phyloP scores from a whole-genome alignment of 2,329 filamentous ascomycete species.

The Xylaria hypoxylon region DNA sequence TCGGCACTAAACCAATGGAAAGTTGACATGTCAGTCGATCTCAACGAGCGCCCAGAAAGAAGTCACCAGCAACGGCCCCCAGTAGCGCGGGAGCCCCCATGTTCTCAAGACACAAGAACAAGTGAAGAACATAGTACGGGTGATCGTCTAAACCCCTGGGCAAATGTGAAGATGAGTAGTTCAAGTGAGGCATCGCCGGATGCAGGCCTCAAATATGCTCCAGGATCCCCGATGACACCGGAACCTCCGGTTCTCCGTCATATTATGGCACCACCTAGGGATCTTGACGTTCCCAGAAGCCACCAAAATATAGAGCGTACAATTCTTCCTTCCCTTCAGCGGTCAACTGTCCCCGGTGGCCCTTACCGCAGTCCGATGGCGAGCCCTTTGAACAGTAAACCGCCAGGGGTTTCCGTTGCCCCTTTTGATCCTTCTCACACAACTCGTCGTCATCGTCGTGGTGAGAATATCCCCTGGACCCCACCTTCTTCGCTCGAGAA shows the following conservation, averaged over 20 bases:
- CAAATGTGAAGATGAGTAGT: slow-evolving; percentile 55
- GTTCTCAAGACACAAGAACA: neutral
- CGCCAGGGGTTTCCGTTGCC: slow-evolving; percentile 8
- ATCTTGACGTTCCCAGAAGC: slow-evolving; percentile 46
- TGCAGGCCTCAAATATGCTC: neutral
- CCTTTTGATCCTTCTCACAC: slow-evolving; percentile 17
- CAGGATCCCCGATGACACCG: slow-evolving; percentile 36
- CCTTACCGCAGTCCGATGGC: slow-evolving; percentile 46
- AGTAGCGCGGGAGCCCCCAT: neutral
- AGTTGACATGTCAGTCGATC: slow-evolving; percentile 44
- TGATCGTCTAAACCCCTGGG: slow-evolving; percentile 54
- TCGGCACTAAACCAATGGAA: slow-evolving; percentile 21
- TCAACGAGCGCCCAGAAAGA: slow-evolving; percentile 30
- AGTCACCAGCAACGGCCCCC: slow-evolving; percentile 24
- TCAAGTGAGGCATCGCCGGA: slow-evolving; percentile 22
- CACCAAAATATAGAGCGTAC: slow-evolving; percentile 31
- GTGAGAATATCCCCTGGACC: slow-evolving; percentile 45
- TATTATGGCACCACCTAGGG: slow-evolving; percentile 44
- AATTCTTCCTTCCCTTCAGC: slow-evolving; percentile 12
- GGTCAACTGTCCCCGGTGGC: slow-evolving; percentile 39
- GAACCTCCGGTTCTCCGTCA: slow-evolving; percentile 49
- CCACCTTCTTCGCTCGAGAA: slow-evolving; percentile 48
- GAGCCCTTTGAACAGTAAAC: slow-evolving; percentile 33
- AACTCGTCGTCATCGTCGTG: slow-evolving; percentile 34
- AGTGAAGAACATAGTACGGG: neutral